These are phyloP conservation scores for Aegilops sharonensis DNA, from an alignment of 176 grass and related monocot species.

Conservation along the genomic window DNA sequence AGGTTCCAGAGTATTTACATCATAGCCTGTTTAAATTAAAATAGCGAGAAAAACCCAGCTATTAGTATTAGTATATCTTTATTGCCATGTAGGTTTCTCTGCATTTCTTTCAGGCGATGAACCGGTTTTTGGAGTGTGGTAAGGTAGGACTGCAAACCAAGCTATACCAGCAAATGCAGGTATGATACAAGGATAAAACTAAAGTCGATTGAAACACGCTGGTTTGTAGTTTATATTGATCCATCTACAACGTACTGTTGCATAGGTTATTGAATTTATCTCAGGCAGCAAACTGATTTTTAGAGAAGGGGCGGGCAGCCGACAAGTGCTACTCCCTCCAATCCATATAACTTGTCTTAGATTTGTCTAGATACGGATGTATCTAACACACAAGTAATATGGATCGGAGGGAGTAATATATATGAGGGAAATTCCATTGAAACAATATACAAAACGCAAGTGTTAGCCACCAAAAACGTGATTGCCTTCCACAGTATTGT, in stretches of 20 bases:
- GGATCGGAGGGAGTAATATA: background rate
- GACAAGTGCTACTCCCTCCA: background rate
- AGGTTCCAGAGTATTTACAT: conserved; percentile 4
- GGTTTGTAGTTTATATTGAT: background rate
- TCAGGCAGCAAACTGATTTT: background rate
- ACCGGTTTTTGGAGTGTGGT: background rate
- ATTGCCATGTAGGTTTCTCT: background rate
- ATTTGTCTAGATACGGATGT: too few species aligned
- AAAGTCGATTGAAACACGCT: background rate
- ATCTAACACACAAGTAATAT: too few species aligned
- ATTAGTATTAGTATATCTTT: background rate
- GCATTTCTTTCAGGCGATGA: background rate
- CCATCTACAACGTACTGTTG: background rate
- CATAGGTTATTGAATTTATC: background rate
- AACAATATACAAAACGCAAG: background rate
- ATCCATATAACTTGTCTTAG: too few species aligned
- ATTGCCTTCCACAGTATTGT: background rate
- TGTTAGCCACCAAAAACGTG: background rate
- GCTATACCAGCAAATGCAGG: background rate
- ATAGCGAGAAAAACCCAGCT: background rate
- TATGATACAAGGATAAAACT: background rate
- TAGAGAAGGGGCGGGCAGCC: background rate
- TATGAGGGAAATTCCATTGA: background rate
- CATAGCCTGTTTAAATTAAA: background rate
- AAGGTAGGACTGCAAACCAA: background rate